These are phyloP conservation scores for Lentinula detonsa DNA, from an alignment of 768 basidiomycete genomes.

Conservation along the genomic window DNA sequence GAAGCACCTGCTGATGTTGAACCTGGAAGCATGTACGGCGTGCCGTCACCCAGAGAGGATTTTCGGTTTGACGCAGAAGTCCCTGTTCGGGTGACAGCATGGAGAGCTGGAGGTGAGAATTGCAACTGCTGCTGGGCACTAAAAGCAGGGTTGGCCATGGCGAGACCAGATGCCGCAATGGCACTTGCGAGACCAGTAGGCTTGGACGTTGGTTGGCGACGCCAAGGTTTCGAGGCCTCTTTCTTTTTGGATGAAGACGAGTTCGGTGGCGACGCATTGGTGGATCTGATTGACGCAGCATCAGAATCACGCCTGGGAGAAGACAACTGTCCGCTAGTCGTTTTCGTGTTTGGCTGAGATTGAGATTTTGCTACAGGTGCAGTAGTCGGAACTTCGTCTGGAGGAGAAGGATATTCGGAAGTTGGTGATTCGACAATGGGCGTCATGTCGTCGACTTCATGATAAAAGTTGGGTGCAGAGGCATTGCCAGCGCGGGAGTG, in stretches of 20 bases:
- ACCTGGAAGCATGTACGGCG: constrained; percentile 4
- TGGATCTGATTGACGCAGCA: not conserved
- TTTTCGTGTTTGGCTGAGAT: not conserved
- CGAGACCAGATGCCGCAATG: constrained; percentile 58
- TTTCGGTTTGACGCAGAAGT: constrained; percentile 3
- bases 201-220: constrained; percentile 29
- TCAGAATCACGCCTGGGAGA: constrained; percentile 6
- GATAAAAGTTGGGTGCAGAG: not conserved
- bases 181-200: constrained; percentile 62
- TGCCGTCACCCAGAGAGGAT: not conserved
- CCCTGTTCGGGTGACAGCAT: not conserved
- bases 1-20: constrained; percentile 9
- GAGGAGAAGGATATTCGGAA: not conserved
- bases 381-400: not conserved
- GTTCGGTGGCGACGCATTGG: not conserved
- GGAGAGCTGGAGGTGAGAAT: constrained; percentile 19
- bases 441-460: constrained; percentile 4
- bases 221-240: constrained; percentile 38
- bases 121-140: constrained; percentile 41
- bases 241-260: constrained; percentile 15
- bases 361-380: not conserved
- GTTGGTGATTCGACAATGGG: constrained; percentile 6
- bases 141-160: constrained; percentile 55
- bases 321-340: not conserved
- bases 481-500: not conserved